Conservation (phyloP, 2,329 filamentous ascomycete species). For the Mycosphaerella sp. region DNA sequence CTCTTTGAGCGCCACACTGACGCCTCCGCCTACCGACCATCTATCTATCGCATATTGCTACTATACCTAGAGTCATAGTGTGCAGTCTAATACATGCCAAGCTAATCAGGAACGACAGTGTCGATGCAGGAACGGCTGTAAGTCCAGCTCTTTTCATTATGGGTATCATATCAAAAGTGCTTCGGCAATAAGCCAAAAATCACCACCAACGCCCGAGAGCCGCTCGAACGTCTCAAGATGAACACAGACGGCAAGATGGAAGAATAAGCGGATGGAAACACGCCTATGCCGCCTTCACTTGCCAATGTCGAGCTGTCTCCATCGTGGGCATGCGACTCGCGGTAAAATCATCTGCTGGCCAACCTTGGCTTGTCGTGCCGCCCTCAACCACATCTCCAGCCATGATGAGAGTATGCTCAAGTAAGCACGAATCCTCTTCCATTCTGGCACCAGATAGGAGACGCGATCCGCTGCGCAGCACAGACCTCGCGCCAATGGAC, state of each 20-base stretch:
- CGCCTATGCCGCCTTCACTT: slow-evolving; percentile 1
- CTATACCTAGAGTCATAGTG: background rate
- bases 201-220: background rate
- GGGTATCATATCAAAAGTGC: background rate
- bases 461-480: slow-evolving; percentile 48
- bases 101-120: background rate
- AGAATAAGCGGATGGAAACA: background rate
- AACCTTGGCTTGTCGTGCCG: slow-evolving; percentile 49
- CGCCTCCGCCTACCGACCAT: background rate
- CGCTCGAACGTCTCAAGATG: background rate
- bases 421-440: slow-evolving; percentile 47
- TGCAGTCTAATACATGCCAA: background rate
- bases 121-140: background rate
- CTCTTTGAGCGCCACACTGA: background rate
- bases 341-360: slow-evolving; percentile 45
- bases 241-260: background rate
- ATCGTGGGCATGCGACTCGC: slow-evolving; percentile 28
- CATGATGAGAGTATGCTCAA: slow-evolving; percentile 55
- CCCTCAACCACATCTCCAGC: slow-evolving; percentile 51
- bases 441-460: slow-evolving; percentile 50
- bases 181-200: background rate
- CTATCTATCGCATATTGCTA: background rate
- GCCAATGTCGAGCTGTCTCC: slow-evolving; percentile 19
- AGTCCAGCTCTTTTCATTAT: background rate
- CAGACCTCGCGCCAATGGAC: slow-evolving; percentile 47